These are phyloP conservation scores for Aspergillus carlsbadensis DNA, from an alignment of 495 filamentous ascomycete species.

Conservation along the genomic window DNA sequence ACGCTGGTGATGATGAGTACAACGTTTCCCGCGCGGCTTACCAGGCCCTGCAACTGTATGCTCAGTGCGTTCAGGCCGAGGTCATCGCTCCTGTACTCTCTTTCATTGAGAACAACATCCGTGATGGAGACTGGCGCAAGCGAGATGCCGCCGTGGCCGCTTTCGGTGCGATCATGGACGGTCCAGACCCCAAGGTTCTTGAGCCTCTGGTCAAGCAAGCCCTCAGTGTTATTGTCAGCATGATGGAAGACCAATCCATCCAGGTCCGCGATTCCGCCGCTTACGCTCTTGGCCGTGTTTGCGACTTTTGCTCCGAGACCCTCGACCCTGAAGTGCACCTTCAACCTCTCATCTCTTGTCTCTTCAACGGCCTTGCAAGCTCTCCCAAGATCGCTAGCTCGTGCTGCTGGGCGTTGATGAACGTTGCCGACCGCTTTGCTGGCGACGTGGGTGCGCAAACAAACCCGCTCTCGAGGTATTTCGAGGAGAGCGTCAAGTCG, in stretches of 20 bases:
- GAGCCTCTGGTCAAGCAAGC: slow-evolving; percentile 94
- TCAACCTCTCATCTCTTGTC: slow-evolving; percentile 74
- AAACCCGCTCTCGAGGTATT: slow-evolving; percentile 87
- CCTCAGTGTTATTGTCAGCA: slow-evolving; percentile 80
- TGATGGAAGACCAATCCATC: slow-evolving; percentile 91
- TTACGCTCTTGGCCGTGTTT: slow-evolving; percentile 93
- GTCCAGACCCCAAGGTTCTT: slow-evolving; percentile 83
- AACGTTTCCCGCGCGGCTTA: slow-evolving; percentile 94
- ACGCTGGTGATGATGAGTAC: slow-evolving; percentile 94
- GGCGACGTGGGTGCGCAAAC: slow-evolving; percentile 72
- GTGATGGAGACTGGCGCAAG: slow-evolving; percentile 85
- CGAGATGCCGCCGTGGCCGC: slow-evolving; percentile 95
- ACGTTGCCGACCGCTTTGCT: slow-evolving; percentile 91
- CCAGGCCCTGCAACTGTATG: slow-evolving; percentile 92
- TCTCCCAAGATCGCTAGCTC: slow-evolving; percentile 96
- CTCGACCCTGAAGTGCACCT: slow-evolving; percentile 83
- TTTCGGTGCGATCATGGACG: slow-evolving; percentile 99
- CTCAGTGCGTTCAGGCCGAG: slow-evolving; percentile 79
- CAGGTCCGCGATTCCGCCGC: slow-evolving; percentile 97
- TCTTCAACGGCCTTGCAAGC: slow-evolving; percentile 89
- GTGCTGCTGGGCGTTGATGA: slow-evolving; percentile 99
- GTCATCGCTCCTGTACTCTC: slow-evolving; percentile 79
- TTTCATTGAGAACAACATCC: slow-evolving; percentile 90
- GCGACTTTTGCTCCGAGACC: slow-evolving; percentile 81
- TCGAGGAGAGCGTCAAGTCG: slow-evolving; percentile 85